Conservation (phyloP, 2,329 filamentous ascomycete species). For the Aureobasidium leucospermi region DNA sequence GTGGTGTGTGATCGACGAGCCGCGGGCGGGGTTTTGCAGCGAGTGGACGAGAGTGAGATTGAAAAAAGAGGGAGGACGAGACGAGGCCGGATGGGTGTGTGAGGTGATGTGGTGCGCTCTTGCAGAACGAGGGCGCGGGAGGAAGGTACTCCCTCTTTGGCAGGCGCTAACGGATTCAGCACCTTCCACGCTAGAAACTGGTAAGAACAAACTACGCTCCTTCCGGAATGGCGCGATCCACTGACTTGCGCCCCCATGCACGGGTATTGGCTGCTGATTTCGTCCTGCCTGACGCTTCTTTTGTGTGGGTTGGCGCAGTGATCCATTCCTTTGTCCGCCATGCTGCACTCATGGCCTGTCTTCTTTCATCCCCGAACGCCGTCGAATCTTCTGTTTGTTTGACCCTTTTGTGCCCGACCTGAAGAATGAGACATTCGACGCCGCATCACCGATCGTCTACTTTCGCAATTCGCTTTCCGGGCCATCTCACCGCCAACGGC, state of each 20-base stretch:
- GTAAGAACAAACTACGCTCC: slow-evolving; percentile 2
- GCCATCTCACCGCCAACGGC: background rate
- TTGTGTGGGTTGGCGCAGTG: slow-evolving; percentile 8
- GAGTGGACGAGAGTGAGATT: background rate
- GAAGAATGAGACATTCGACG: background rate
- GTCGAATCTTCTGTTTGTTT: slow-evolving; percentile 10
- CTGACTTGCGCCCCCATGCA: background rate
- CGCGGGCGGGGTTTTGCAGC: slow-evolving; percentile 8
- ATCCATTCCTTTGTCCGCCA: slow-evolving; percentile 13
- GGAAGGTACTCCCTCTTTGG: slow-evolving; percentile 9
- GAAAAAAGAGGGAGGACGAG: slow-evolving; percentile 1
- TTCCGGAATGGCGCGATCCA: background rate
- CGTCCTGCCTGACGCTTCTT: slow-evolving; percentile 5
- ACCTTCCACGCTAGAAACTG: slow-evolving; percentile 11
- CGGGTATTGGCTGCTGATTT: slow-evolving; percentile 9
- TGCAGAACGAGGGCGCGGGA: slow-evolving; percentile 5
- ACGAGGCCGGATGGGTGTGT: slow-evolving; percentile 9
- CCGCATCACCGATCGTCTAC: background rate
- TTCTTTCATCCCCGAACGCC: slow-evolving; percentile 12
- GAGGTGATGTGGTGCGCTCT: slow-evolving; percentile 11
- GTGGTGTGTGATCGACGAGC: slow-evolving; percentile 5
- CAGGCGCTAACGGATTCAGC: slow-evolving; percentile 11
- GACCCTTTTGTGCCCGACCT: background rate
- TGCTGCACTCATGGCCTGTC: slow-evolving; percentile 3
- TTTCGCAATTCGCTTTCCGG: background rate